phyloP scores from a whole-genome alignment of 2,329 filamentous ascomycete genomes.

The Fusarium acutatum region DNA sequence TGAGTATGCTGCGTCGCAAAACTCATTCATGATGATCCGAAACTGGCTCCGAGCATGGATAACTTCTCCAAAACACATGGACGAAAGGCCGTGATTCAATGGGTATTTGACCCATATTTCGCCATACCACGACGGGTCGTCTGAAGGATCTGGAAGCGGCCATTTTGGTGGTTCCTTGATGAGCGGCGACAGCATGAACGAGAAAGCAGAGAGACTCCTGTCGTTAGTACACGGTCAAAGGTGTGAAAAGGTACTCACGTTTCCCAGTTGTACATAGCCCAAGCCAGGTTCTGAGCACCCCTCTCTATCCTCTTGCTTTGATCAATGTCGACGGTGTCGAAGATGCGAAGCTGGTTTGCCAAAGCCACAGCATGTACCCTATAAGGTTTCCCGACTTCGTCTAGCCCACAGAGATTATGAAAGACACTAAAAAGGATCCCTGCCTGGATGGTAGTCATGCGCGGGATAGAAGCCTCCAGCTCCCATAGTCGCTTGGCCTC shows the following conservation, averaged over 20 bases:
- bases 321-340: constrained; percentile 24
- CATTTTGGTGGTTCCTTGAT: constrained; percentile 43
- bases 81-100: constrained; percentile 22
- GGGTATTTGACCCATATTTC: constrained; percentile 51
- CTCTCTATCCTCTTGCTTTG: constrained; percentile 28
- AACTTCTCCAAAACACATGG: constrained; percentile 40
- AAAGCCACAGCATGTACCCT: constrained; percentile 44
- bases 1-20: constrained; percentile 31
- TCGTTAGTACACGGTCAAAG: background rate
- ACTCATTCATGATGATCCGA: constrained; percentile 47
- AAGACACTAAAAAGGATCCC: constrained; percentile 45
- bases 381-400: constrained; percentile 50
- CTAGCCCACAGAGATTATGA: constrained; percentile 47
- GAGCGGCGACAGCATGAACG: constrained; percentile 40
- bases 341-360: constrained; percentile 46
- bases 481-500: constrained; percentile 53
- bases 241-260: constrained; percentile 21
- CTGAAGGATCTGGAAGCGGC: constrained; percentile 42
- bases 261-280: constrained; percentile 49
- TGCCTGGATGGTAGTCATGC: constrained; percentile 50
- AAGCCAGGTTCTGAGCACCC: constrained; percentile 44
- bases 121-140: constrained; percentile 44
- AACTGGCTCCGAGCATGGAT: constrained; percentile 43
- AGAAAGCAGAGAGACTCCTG: constrained; percentile 36
- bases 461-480: constrained; percentile 39